A percentile compares a stretch with the other conserved stretches of the same genome.
Evolutionary conservation across 2,329 filamentous ascomycete species (phyloP).

Genomic region (Aspergillus arachidicola): DNA sequence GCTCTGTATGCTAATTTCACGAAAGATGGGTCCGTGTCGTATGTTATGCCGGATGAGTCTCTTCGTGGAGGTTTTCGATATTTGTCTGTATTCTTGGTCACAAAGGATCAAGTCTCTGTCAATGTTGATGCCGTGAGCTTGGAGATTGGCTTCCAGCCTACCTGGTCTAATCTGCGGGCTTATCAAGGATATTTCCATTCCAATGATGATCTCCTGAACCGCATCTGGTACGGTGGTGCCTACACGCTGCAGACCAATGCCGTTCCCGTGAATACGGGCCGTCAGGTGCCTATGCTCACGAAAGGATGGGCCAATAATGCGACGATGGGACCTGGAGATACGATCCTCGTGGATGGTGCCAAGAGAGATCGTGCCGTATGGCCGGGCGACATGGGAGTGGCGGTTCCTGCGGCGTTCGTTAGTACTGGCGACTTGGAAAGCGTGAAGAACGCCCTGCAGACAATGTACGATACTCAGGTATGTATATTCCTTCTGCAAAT

Average conservation of each 20-base stretch:
- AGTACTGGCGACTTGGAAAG: conserved; percentile 50
- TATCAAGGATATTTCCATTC: conserved; percentile 59
- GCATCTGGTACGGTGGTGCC: conserved; percentile 60
- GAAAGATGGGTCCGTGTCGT: conserved; percentile 34
- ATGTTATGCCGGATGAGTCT: conserved; percentile 42
- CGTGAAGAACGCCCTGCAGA: conserved; percentile 51
- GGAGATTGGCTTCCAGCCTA: conserved; percentile 54
- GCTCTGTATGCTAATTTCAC: conserved; percentile 42
- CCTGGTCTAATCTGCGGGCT: conserved; percentile 55
- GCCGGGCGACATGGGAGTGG: conserved; percentile 56
- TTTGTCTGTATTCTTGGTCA: conserved; percentile 44
- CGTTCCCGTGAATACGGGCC: conserved; percentile 42
- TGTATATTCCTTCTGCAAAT: background rate
- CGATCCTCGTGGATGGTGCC: conserved; percentile 48
- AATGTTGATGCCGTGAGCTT: conserved; percentile 42
- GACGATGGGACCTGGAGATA: conserved; percentile 42
- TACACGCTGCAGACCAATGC: conserved; percentile 56
- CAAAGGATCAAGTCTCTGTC: conserved; percentile 35
- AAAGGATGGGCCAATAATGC: conserved; percentile 46
- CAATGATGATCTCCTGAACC: conserved; percentile 55
- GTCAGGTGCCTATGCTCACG: conserved; percentile 33
- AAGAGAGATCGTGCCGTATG: conserved; percentile 49
- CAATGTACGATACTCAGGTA: conserved; percentile 51
- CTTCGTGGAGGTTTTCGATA: conserved; percentile 51
- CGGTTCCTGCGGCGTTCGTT: conserved; percentile 48